Conservation (phyloP, 441 rosid species). For the Codiaeum variegatum region DNA sequence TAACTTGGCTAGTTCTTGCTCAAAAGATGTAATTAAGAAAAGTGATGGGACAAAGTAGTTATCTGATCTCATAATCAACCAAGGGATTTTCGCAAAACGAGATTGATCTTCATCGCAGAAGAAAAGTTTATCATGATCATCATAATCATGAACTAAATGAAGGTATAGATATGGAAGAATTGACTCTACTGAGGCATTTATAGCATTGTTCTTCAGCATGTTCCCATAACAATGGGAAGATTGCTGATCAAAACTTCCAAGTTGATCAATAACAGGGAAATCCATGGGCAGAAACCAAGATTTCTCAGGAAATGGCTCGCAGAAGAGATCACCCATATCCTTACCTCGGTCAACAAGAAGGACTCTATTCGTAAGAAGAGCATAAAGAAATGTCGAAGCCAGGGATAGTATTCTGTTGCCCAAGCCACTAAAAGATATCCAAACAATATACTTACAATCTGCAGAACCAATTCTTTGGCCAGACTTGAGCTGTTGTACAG, state of each 20-base stretch:
- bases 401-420: slow-evolving; percentile 70
- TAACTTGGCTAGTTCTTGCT: slow-evolving; percentile 43
- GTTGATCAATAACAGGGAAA: slow-evolving; percentile 40
- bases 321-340: slow-evolving; percentile 60
- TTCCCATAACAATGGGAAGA: slow-evolving; percentile 47
- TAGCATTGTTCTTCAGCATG: slow-evolving; percentile 42
- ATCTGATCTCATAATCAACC: slow-evolving; percentile 59
- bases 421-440: slow-evolving; percentile 70
- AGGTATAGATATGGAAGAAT: slow-evolving; percentile 45
- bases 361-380: slow-evolving; percentile 63
- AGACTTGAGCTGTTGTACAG: slow-evolving; percentile 44
- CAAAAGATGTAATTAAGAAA: slow-evolving; percentile 51
- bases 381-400: slow-evolving; percentile 63
- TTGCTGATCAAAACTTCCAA: slow-evolving; percentile 35
- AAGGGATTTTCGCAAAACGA: slow-evolving; percentile 41
- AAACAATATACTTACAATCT: slow-evolving; percentile 64
- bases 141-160: slow-evolving; percentile 61
- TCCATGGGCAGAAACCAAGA: slow-evolving; percentile 61
- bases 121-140: slow-evolving; percentile 49
- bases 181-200: slow-evolving; percentile 25
- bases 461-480: slow-evolving; percentile 24
- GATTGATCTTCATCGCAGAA: slow-evolving; percentile 59
- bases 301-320: slow-evolving; percentile 62
- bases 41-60: slow-evolving; percentile 68
- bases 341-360: slow-evolving; percentile 66